These are phyloP conservation scores for Diplogelasinospora grovesii DNA, from an alignment of 495 filamentous ascomycete species.

Conservation along the genomic window DNA sequence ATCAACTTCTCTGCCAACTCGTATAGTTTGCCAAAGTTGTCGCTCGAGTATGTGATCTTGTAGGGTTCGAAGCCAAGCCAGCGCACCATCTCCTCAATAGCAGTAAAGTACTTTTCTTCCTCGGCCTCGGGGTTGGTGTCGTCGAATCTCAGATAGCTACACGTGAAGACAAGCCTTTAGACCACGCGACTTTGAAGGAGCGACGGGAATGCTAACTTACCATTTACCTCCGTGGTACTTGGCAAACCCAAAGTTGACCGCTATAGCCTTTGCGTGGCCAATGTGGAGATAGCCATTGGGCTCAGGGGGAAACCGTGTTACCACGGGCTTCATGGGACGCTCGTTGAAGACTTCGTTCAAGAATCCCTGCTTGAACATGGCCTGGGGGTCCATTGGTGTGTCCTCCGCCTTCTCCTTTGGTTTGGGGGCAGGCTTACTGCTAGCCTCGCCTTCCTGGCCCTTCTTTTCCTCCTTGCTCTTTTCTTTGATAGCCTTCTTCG, in stretches of 20 bases:
- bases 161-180: too few species aligned
- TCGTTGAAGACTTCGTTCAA: slow-evolving; percentile 74
- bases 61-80: slow-evolving; percentile 80
- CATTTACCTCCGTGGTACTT: slow-evolving; percentile 70
- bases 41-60: slow-evolving; percentile 68
- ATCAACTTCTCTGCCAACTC: slow-evolving; percentile 85
- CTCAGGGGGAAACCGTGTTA: slow-evolving; percentile 89
- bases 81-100: slow-evolving; percentile 70
- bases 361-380: slow-evolving; percentile 83
- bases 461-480: slow-evolving; percentile 33
- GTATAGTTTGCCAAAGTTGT: slow-evolving; percentile 84
- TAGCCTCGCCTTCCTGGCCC: slow-evolving; percentile 5
- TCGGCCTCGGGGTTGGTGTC: slow-evolving; percentile 84
- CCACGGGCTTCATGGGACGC: slow-evolving; percentile 56
- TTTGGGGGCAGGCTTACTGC: slow-evolving; percentile 24
- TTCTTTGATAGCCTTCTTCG: slow-evolving; percentile 50
- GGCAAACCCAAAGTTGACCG: slow-evolving; percentile 95
- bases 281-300: slow-evolving; percentile 80
- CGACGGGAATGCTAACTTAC: slow-evolving; percentile 20
- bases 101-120: slow-evolving; percentile 68
- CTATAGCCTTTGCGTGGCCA: slow-evolving; percentile 93
- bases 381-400: slow-evolving; percentile 52
- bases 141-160: slow-evolving; percentile 60
- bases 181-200: background rate
- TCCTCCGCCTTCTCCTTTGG: slow-evolving; percentile 39